Percentiles rank a stretch among this genome's conserved stretches.
These are phyloP conservation scores for Eucalyptus sp. DNA, from an alignment of 345 rosid genomes.

Conservation along the genomic window DNA sequence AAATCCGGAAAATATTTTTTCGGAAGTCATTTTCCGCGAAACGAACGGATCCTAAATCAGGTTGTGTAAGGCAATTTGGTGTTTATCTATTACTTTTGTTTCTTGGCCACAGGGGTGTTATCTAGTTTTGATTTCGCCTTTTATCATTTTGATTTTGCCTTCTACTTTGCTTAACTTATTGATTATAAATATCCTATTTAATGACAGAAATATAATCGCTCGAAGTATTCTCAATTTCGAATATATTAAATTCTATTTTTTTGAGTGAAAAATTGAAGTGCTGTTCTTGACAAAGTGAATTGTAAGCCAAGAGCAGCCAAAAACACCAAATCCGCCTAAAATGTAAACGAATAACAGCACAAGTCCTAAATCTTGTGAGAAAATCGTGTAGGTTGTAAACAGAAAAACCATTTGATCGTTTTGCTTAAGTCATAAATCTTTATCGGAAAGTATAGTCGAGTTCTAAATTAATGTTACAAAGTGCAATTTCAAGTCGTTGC, in stretches of 20 bases:
- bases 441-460: rapidly evolving
- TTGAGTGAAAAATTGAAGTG: background rate
- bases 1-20: too few species aligned
- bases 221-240: background rate
- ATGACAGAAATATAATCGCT: background rate
- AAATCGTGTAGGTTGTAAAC: background rate
- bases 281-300: background rate
- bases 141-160: background rate
- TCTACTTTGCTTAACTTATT: background rate
- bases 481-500: rapidly evolving
- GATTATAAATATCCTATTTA: background rate
- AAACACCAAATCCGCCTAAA: background rate
- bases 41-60: background rate
- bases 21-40: too few species aligned
- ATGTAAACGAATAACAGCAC: background rate
- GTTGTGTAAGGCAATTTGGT: background rate
- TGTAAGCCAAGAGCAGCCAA: background rate
- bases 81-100: background rate
- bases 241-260: background rate
- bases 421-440: background rate
- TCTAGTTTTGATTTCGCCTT: background rate
- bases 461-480: background rate
- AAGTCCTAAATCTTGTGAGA: background rate
- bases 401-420: background rate
- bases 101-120: background rate